These are phyloP conservation scores for Exophiala sp. DNA, from an alignment of 2,329 filamentous ascomycete species.

Conservation along the genomic window DNA sequence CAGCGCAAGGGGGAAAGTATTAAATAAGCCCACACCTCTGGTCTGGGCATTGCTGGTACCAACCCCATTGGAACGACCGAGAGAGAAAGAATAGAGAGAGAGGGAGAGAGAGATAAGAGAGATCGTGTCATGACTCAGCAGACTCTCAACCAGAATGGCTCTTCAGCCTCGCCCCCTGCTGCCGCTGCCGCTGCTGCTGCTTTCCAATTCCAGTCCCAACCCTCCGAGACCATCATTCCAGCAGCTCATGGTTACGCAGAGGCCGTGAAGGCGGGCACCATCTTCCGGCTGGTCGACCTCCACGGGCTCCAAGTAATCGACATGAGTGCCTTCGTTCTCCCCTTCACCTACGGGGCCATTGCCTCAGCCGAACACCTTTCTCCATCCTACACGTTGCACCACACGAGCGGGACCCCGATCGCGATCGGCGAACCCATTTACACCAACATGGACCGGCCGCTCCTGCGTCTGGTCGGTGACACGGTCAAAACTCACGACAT, in stretches of 20 bases:
- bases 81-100: no score
- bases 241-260: constrained; percentile 32
- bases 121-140: no score
- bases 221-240: constrained; percentile 11
- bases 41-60: no score
- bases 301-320: constrained; percentile 39
- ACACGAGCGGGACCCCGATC: constrained; percentile 32
- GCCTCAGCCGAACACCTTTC: constrained; percentile 33
- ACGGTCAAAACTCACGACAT: constrained; percentile 39
- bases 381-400: constrained; percentile 38
- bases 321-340: constrained; percentile 36
- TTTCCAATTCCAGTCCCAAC: no score
- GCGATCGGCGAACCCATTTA: constrained; percentile 36
- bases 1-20: no score
- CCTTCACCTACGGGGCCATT: constrained; percentile 5
- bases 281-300: constrained; percentile 38
- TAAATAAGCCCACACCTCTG: no score
- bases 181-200: no score
- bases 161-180: no score
- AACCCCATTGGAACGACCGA: no score
- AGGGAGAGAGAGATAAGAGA: no score
- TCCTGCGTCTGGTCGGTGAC: constrained; percentile 35
- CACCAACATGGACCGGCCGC: constrained; percentile 35
- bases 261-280: constrained; percentile 33
- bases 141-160: no score